Conservation (phyloP, 495 filamentous ascomycete species). For the Pyronema domesticum region DNA sequence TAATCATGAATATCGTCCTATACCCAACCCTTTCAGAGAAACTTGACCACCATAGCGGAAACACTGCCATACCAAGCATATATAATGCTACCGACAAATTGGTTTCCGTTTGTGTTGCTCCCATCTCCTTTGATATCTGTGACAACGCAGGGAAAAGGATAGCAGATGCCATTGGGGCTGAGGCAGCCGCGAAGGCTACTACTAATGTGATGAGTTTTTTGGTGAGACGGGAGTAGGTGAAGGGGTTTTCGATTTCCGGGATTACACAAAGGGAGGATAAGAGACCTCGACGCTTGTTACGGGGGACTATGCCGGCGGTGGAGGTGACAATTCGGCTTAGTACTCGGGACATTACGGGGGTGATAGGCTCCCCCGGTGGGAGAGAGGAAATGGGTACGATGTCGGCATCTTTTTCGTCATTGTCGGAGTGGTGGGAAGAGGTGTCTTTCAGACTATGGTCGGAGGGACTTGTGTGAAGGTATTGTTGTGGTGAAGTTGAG, state of each 20-base stretch:
- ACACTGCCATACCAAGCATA: conserved; percentile 80
- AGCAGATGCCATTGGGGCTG: conserved; percentile 67
- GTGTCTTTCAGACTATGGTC: too few relatives aligned
- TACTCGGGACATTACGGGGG: background rate
- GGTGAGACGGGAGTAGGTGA: conserved; percentile 47
- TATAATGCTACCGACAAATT: conserved; percentile 48
- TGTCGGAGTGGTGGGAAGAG: background rate
- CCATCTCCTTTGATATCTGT: conserved; percentile 46
- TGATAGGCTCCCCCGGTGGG: background rate
- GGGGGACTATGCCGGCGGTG: conserved; percentile 39
- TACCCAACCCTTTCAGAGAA: conserved; percentile 74
- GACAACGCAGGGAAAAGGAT: conserved; percentile 68
- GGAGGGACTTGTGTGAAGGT: too few relatives aligned
- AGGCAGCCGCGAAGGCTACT: conserved; percentile 55
- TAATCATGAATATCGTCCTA: conserved; percentile 67
- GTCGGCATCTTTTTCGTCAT: background rate
- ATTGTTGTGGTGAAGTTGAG: too few relatives aligned
- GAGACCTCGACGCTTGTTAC: conserved; percentile 52
- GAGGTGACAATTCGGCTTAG: conserved; percentile 9
- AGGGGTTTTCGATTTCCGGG: conserved; percentile 64
- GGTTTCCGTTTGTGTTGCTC: conserved; percentile 56
- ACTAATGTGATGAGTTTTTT: conserved; percentile 81
- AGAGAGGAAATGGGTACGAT: background rate
- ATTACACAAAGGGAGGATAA: conserved; percentile 54
- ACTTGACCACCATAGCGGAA: conserved; percentile 86